phyloP scores from a whole-genome alignment of 352 stramenopile genomes.

The Phytophthora megakarya region DNA sequence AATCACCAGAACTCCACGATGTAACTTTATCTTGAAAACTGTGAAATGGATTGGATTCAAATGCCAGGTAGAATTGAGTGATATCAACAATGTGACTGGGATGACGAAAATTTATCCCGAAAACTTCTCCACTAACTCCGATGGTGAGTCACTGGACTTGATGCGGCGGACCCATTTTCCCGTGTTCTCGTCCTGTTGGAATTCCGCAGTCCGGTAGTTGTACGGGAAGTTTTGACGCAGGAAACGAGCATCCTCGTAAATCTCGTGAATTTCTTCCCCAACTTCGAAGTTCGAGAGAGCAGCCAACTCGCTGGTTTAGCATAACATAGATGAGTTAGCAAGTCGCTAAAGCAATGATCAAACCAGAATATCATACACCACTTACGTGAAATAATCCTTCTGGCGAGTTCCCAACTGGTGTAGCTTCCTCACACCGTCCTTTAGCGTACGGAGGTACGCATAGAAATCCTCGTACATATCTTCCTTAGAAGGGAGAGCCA shows the following conservation, averaged over 20 bases:
- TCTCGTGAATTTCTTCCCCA: conserved; percentile 56
- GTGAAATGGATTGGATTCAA: neutral
- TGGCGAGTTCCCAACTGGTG: conserved; percentile 65
- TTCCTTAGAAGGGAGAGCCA: conserved; percentile 57
- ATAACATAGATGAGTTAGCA: conserved; percentile 5
- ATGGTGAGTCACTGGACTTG: conserved; percentile 21
- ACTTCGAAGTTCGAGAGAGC: conserved; percentile 43
- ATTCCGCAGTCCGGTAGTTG: conserved; percentile 69
- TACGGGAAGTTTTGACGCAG: conserved; percentile 64
- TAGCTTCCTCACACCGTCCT: conserved; percentile 61
- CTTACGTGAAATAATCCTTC: conserved; percentile 59
- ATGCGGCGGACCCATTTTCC: conserved; percentile 54
- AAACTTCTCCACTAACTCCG: conserved; percentile 40
- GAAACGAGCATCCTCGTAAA: conserved; percentile 67
- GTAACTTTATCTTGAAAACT: neutral
- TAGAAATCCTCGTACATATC: conserved; percentile 75
- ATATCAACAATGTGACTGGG: too few relatives aligned
- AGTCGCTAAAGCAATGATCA: conserved; percentile 34
- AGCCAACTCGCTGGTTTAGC: conserved; percentile 42
- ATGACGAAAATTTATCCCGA: conserved; percentile 16
- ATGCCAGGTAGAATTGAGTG: neutral
- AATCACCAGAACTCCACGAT: conserved; percentile 20
- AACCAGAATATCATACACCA: neutral
- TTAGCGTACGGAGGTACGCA: conserved; percentile 43
- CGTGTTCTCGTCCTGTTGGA: conserved; percentile 40